phyloP scores from a whole-genome alignment of 305 asterid genomes.

The Stenogyne calaminthoides region DNA sequence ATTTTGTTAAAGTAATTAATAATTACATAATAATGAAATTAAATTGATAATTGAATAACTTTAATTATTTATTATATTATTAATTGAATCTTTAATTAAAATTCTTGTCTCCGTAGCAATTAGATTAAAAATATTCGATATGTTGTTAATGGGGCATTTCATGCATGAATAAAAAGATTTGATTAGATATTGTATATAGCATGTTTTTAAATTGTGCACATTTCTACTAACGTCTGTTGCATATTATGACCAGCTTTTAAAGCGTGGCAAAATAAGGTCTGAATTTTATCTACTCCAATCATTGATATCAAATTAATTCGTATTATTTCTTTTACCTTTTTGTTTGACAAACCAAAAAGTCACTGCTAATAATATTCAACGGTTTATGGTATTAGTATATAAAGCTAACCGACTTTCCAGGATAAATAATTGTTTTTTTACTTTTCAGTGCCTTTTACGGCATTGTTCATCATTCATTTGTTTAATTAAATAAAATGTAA shows the following conservation, averaged over 20 bases:
- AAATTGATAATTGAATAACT: background rate
- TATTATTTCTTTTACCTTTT: background rate
- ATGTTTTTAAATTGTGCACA: slow-evolving; percentile 8
- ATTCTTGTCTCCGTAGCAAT: background rate
- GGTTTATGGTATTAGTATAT: background rate
- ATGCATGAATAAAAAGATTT: background rate
- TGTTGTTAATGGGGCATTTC: background rate
- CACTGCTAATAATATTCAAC: background rate
- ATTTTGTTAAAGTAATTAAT: background rate
- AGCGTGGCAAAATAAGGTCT: slow-evolving; percentile 27
- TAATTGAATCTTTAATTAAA: background rate
- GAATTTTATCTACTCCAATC: slow-evolving; percentile 10
- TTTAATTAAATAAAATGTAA: background rate
- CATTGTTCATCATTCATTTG: background rate
- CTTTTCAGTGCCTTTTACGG: background rate
- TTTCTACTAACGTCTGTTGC: background rate
- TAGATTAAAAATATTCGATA: no score
- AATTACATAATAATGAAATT: background rate
- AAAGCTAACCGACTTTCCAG: slow-evolving; percentile 1
- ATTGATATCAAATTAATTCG: slow-evolving; percentile 13
- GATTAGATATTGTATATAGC: background rate
- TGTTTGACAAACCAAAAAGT: background rate
- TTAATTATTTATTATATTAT: background rate
- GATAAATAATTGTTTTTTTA: background rate
- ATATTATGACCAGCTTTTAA: slow-evolving; percentile 24